Evolutionary conservation across 2,329 filamentous ascomycete species (phyloP).

Genomic region (Alternaria triticimaculans): DNA sequence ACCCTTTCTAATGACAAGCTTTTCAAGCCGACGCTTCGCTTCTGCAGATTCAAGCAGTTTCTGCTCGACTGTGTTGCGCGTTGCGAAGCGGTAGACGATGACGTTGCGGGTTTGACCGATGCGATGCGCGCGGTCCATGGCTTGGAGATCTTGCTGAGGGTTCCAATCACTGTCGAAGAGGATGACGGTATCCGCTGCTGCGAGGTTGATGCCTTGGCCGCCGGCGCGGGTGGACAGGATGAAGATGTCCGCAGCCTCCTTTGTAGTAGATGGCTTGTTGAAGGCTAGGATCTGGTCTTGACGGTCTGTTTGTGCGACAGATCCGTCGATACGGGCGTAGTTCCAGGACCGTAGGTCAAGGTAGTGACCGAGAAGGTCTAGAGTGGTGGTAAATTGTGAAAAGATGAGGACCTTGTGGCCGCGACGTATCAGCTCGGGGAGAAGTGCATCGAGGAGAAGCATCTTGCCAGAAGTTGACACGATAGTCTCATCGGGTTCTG

Average conservation of each 20-base stretch:
- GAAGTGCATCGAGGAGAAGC: slow-evolving; percentile 86
- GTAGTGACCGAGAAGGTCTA: slow-evolving; percentile 90
- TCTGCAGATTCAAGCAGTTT: slow-evolving; percentile 85
- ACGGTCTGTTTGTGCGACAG: slow-evolving; percentile 71
- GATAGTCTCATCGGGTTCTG: slow-evolving; percentile 74
- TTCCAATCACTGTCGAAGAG: slow-evolving; percentile 94
- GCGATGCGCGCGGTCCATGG: slow-evolving; percentile 91
- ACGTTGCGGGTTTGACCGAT: slow-evolving; percentile 94
- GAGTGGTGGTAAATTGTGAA: slow-evolving; percentile 92
- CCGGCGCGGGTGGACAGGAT: slow-evolving; percentile 89
- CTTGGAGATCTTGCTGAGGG: slow-evolving; percentile 94
- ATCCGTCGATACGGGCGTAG: slow-evolving; percentile 89
- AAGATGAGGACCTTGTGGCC: slow-evolving; percentile 95
- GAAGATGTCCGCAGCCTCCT: slow-evolving; percentile 69
- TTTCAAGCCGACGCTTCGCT: slow-evolving; percentile 89
- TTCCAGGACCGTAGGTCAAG: slow-evolving; percentile 80
- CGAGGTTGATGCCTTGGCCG: slow-evolving; percentile 93
- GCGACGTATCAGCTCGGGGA: slow-evolving; percentile 74
- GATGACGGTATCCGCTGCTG: slow-evolving; percentile 89
- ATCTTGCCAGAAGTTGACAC: slow-evolving; percentile 93
- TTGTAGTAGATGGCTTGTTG: slow-evolving; percentile 48
- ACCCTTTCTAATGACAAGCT: slow-evolving; percentile 94
- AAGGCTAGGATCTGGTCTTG: slow-evolving; percentile 59
- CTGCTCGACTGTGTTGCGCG: slow-evolving; percentile 91
- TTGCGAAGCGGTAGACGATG: slow-evolving; percentile 91